Evolutionary conservation across 371 early-diverging fungal genomes (phyloP), one percentile per base, ranked within the genome.

Genomic region (Zychaea mexicana): DNA sequence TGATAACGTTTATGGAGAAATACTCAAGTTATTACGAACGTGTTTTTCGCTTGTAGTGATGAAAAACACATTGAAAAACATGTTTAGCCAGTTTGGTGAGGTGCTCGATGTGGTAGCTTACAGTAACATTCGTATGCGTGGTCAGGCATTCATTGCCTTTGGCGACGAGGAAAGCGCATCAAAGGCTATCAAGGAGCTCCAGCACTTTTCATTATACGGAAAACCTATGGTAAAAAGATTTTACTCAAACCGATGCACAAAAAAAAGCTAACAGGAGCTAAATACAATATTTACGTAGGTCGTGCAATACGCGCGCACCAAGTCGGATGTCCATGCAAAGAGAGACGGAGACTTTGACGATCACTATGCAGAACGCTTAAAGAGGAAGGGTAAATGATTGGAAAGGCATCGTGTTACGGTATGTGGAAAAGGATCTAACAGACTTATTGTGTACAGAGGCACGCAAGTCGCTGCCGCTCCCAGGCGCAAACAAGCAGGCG

Each of bases 61-160:
- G 55, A 91, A 90, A 70, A 87, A 85, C 38, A 82, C 90, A 0
- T 82, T 98, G 19, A 89, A 90, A 70, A 84, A 85, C 24, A 81
- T 96, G 59, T 98, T 97, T 66, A 82, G 91, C 24, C 88, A 89
- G 52, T 93, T 91, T 72, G 83, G 83, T 17, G 75, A 79, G 53
- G 82, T 95, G 4, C 59, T 90, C 10, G 90, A 93, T 57, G 85
- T 93, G 10, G 80, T 85, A 15, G 88, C 88, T 10, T 89, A 90
- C 55, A 64, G 71, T 58, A 88, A 88, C 73, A 78, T 93, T 57
- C 80, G 81, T 52, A 83, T 88, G 80, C 83, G 92, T 52, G 95
- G 95, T 26, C 95, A 95, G 67, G 95, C 94, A 1, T 95, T 92
- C 73, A 74, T 95, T 13, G 86, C 86, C 0, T 94, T 83, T 61